These are phyloP conservation scores for Nadsonia fulvescens DNA, from an alignment of 805 yeast species.

Conservation along the genomic window DNA sequence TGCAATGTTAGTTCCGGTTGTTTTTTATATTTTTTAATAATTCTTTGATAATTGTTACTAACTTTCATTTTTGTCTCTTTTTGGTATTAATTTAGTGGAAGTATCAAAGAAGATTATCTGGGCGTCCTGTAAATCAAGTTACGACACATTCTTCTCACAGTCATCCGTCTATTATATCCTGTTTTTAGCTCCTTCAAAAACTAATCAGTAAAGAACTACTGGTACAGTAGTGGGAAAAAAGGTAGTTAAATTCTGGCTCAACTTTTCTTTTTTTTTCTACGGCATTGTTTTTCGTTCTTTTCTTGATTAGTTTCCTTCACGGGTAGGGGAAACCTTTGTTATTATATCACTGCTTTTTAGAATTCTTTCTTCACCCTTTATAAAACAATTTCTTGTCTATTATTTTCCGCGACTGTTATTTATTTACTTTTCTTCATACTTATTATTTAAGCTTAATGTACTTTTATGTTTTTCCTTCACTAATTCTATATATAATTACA, in stretches of 20 bases:
- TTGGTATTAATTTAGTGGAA: conserved; percentile 45
- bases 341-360: too few species aligned
- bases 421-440: too few species aligned
- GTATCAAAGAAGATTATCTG: conserved; percentile 91
- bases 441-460: too few species aligned
- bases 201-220: not conserved
- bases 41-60: conserved; percentile 1
- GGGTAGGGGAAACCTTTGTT: too few species aligned
- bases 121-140: conserved; percentile 42
- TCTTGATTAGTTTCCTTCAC: too few species aligned
- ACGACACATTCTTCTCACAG: conserved; percentile 4
- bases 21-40: not conserved
- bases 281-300: conserved; percentile 1
- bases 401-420: too few species aligned
- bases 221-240: not conserved
- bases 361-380: too few species aligned
- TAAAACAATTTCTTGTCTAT: too few species aligned
- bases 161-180: not conserved
- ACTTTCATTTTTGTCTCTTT: conserved; percentile 1
- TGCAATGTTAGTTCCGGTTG: conserved; percentile 38
- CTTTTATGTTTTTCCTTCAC: too few species aligned
- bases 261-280: conserved; percentile 1
- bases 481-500: too few species aligned
- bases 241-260: not conserved
- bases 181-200: not conserved